phyloP scores from a whole-genome alignment of 1,139 yeast genomes.

The Komagataea norvegica region DNA sequence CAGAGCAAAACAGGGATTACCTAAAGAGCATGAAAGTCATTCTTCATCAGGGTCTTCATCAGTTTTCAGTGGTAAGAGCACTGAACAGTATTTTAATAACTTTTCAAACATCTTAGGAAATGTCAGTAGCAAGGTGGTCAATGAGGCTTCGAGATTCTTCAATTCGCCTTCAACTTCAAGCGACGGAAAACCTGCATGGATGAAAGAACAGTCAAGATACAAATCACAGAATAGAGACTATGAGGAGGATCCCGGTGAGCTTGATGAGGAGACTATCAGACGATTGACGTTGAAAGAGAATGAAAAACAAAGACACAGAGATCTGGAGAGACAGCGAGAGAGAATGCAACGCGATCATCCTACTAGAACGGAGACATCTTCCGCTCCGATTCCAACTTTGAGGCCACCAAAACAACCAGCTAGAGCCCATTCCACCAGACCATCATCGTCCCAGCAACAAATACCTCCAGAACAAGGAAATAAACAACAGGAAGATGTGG shows the following conservation, averaged over 20 bases:
- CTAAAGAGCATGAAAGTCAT: constrained; percentile 11
- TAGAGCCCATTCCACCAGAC: constrained; percentile 8
- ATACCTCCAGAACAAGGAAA: constrained; percentile 13
- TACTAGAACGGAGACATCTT: constrained; percentile 7
- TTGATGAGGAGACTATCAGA: constrained; percentile 16
- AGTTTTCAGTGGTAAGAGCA: constrained; percentile 2
- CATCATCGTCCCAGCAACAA: constrained; percentile 10
- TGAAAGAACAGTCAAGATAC: constrained; percentile 54
- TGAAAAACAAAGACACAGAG: constrained; percentile 4
- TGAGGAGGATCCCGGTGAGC: constrained; percentile 24
- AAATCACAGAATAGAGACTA: constrained; percentile 20
- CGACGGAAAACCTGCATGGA: constrained; percentile 71
- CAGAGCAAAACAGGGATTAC: constrained; percentile 20
- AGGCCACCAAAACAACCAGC: background rate
- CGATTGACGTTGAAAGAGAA: constrained; percentile 5
- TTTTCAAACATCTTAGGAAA: constrained; percentile 20
- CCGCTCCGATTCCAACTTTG: constrained; percentile 3
- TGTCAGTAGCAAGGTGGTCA: constrained; percentile 39
- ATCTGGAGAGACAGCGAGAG: constrained; percentile 6
- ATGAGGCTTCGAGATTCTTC: constrained; percentile 59
- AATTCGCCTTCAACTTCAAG: constrained; percentile 55
- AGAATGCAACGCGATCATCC: constrained; percentile 1
- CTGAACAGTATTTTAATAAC: constrained; percentile 21
- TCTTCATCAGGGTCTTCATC: background rate
- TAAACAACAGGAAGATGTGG: constrained; percentile 18